These are phyloP conservation scores for Penicillium nucicola DNA, from an alignment of 495 filamentous ascomycete species.

Conservation along the genomic window DNA sequence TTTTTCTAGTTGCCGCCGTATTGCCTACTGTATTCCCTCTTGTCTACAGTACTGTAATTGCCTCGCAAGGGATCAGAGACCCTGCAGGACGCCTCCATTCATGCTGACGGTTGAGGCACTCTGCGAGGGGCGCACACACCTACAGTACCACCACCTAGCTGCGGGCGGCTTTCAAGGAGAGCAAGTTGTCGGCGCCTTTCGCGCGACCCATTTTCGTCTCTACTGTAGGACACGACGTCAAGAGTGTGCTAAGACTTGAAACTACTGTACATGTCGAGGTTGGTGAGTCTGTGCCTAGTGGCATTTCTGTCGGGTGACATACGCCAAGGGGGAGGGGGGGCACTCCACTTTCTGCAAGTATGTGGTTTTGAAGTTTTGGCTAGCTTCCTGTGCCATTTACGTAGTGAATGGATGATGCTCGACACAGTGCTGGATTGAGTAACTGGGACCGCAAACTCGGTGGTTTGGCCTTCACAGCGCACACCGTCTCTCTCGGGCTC, in stretches of 20 bases:
- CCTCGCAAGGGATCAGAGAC: constrained; percentile 21
- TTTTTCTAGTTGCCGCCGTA: not conserved
- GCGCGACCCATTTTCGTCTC: constrained; percentile 5
- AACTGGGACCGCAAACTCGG: not conserved
- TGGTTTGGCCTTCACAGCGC: constrained; percentile 8
- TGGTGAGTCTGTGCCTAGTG: not conserved
- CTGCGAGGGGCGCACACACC: not conserved
- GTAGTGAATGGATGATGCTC: constrained; percentile 1
- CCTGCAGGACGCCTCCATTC: constrained; percentile 13
- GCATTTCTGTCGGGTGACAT: constrained; percentile 15
- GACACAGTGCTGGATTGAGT: not conserved
- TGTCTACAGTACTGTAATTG: no score
- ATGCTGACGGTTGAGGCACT: constrained; percentile 5
- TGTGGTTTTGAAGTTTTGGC: constrained; percentile 8
- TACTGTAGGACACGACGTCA: no score
- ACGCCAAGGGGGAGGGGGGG: constrained; percentile 15
- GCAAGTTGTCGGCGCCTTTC: constrained; percentile 8
- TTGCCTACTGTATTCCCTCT: not conserved
- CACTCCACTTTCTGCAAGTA: constrained; percentile 24
- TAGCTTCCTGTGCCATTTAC: constrained; percentile 13
- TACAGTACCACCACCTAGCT: no score
- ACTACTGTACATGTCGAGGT: constrained; percentile 1
- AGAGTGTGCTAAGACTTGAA: not conserved
- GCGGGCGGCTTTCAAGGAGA: not conserved
- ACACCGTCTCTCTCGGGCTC: constrained; percentile 19